A percentile compares a stretch with the other conserved stretches of the same genome.
These are phyloP conservation scores for Decorospora gaudefroyi DNA, from an alignment of 2,329 filamentous ascomycete genomes.

Conservation along the genomic window DNA sequence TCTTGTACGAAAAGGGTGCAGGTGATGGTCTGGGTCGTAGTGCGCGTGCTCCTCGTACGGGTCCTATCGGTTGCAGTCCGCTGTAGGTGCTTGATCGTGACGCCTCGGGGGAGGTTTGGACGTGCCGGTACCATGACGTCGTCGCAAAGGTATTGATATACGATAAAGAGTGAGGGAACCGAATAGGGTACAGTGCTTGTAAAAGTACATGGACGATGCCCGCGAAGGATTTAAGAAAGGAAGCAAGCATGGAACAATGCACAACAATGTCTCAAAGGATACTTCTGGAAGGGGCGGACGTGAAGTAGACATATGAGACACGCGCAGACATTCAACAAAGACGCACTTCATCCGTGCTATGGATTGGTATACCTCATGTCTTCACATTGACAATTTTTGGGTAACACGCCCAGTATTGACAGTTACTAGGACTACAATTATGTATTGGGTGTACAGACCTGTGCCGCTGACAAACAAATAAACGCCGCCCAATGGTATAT, in stretches of 20 bases:
- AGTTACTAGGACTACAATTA: slow-evolving; percentile 2
- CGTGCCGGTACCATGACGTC: background rate
- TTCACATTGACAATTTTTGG: background rate
- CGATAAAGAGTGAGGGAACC: background rate
- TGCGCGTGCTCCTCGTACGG: no score
- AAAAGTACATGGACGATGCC: background rate
- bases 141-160: background rate
- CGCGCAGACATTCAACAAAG: slow-evolving; percentile 1
- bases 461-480: slow-evolving; percentile 5
- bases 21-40: no score
- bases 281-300: background rate
- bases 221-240: background rate
- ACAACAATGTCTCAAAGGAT: slow-evolving; percentile 3
- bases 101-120: no score
- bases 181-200: background rate
- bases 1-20: no score
- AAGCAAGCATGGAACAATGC: background rate
- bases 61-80: no score
- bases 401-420: background rate
- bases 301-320: slow-evolving; percentile 4
- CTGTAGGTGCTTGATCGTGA: no score
- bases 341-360: background rate
- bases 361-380: background rate
- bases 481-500: slow-evolving; percentile 23
- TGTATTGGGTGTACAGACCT: slow-evolving; percentile 3